Evolutionary conservation across 805 yeast species (phyloP).

Genomic region (Candida incommunis): DNA sequence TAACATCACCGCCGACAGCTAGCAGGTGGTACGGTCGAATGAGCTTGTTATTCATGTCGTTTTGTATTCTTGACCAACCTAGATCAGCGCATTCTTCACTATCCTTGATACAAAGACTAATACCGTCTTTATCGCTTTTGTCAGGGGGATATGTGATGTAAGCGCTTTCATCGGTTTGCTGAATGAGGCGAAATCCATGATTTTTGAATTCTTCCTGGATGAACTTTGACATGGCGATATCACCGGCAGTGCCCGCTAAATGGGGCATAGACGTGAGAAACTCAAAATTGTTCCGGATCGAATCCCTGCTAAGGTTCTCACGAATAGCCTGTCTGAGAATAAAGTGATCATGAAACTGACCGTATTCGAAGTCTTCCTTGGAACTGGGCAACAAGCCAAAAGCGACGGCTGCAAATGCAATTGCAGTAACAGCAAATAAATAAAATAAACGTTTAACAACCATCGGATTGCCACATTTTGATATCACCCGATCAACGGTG

Average conservation of each 20-base stretch:
- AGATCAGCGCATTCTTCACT: background rate
- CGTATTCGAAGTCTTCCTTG: background rate
- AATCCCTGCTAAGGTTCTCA: background rate
- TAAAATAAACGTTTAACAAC: background rate
- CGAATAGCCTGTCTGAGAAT: background rate
- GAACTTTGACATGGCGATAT: slow-evolving; percentile 54
- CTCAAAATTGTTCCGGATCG: background rate
- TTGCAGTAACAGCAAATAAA: background rate
- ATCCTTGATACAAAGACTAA: background rate
- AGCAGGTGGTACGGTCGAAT: slow-evolving; percentile 48
- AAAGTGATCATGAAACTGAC: background rate
- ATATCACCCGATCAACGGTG: background rate
- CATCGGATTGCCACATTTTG: background rate
- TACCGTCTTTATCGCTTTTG: background rate
- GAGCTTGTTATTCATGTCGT: slow-evolving; percentile 14
- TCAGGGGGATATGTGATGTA: background rate
- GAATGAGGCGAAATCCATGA: slow-evolving; percentile 34
- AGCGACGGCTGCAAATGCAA: background rate
- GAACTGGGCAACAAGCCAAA: background rate
- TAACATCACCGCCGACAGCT: slow-evolving; percentile 41
- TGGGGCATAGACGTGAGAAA: slow-evolving; percentile 44
- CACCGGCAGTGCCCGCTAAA: slow-evolving; percentile 80
- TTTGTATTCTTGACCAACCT: background rate
- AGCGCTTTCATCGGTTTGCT: background rate
- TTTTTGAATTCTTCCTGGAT: slow-evolving; percentile 43